A percentile compares a stretch with the other conserved stretches of the same genome.
Evolutionary conservation across 2,329 filamentous ascomycete species (phyloP).

Genomic region (Xylariaceae sp.): DNA sequence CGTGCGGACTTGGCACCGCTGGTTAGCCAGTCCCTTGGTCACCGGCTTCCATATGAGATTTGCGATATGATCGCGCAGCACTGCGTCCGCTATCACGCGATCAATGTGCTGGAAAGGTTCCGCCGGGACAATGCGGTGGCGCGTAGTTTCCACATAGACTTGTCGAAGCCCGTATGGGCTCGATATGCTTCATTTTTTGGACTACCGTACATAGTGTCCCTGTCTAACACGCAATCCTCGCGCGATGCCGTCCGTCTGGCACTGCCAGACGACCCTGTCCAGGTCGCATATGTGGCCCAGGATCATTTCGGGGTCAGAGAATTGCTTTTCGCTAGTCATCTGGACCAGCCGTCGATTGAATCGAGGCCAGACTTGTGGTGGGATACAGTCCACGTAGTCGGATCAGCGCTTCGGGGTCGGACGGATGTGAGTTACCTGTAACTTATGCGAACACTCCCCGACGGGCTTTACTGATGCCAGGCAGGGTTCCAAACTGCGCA

Average conservation of each 20-base stretch:
- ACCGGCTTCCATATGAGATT: not conserved
- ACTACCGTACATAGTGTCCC: constrained; percentile 2
- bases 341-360: not conserved
- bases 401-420: not conserved
- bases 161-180: constrained; percentile 4
- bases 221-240: not conserved
- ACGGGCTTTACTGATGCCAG: no score
- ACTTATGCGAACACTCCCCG: no score
- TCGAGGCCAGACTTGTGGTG: constrained; percentile 4
- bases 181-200: constrained; percentile 3
- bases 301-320: constrained; percentile 6
- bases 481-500: constrained; percentile 4
- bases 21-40: not conserved
- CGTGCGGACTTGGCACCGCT: not conserved
- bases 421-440: constrained; percentile 6
- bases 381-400: not conserved
- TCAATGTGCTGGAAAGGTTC: not conserved
- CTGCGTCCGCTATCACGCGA: not conserved
- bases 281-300: not conserved
- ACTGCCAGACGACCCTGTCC: not conserved
- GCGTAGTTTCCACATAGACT: not conserved
- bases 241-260: not conserved
- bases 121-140: not conserved
- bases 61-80: not conserved
- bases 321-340: not conserved